Percentiles rank a stretch among this genome's conserved stretches.
Conservation (phyloP, 2,329 filamentous ascomycete genomes). For the Pseudogymnoascus sp. region DNA sequence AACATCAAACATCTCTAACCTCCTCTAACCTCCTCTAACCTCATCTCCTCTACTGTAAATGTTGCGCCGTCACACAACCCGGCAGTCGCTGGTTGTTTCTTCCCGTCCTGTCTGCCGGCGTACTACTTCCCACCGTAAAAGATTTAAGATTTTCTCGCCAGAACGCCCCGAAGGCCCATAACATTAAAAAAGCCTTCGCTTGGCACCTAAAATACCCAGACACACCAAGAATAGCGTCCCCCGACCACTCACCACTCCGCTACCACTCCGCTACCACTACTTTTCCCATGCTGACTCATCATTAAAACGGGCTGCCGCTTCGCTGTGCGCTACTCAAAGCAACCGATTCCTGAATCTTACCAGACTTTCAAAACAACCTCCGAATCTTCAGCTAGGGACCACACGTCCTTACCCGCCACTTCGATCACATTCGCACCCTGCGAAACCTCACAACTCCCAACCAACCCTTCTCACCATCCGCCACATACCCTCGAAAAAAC, state of each 20-base stretch:
- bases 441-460: neutral
- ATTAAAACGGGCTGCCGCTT: constrained; percentile 2
- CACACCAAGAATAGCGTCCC: neutral
- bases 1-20: neutral
- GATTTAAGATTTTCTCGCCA: constrained; percentile 8
- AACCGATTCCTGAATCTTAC: constrained; percentile 3
- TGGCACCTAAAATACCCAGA: neutral
- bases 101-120: constrained; percentile 6
- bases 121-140: neutral
- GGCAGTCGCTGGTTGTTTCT: neutral
- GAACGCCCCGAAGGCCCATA: constrained; percentile 6
- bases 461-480: neutral
- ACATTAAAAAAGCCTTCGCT: constrained; percentile 9
- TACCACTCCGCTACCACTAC: constrained; percentile 1
- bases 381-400: neutral
- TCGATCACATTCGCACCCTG: neutral
- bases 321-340: constrained; percentile 5
- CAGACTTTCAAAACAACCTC: constrained; percentile 2
- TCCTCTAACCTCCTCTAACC: neutral
- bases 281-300: neutral
- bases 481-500: neutral
- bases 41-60: neutral
- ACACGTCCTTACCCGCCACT: neutral
- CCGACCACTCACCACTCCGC: neutral
- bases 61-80: neutral